phyloP scores from a whole-genome alignment of 164 flowering plant genomes.

The Pachysandra terminalis region DNA sequence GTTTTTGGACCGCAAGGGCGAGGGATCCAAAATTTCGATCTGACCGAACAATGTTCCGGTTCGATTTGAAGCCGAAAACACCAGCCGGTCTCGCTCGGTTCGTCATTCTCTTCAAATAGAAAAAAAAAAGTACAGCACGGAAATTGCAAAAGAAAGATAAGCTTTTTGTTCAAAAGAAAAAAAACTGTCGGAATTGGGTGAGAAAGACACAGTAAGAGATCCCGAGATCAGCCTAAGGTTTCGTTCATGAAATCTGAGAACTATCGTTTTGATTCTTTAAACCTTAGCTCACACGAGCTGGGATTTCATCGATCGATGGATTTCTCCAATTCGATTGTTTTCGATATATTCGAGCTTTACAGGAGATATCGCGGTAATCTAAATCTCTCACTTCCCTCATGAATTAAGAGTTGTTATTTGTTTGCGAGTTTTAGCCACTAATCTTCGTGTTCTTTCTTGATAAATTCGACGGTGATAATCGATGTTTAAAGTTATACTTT shows the following conservation, averaged over 20 bases:
- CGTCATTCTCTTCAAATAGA: too few species aligned
- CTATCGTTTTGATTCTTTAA: neutral
- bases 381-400: neutral
- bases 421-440: neutral
- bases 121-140: too few species aligned
- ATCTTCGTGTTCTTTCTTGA: neutral
- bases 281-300: neutral
- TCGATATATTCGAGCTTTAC: conserved; percentile 47
- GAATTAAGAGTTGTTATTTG: neutral
- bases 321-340: conserved; percentile 6
- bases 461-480: neutral
- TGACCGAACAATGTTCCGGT: too few species aligned
- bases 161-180: too few species aligned
- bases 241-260: neutral
- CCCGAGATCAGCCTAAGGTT: neutral
- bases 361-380: conserved; percentile 44
- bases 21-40: too few species aligned
- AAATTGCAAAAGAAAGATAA: too few species aligned
- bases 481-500: neutral
- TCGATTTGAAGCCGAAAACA: too few species aligned
- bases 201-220: neutral
- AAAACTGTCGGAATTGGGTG: neutral
- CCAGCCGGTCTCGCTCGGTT: too few species aligned
- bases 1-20: too few species aligned
- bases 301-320: conserved; percentile 10